phyloP scores from a whole-genome alignment of 345 rosid species.

The Microthlaspi erraticum region DNA sequence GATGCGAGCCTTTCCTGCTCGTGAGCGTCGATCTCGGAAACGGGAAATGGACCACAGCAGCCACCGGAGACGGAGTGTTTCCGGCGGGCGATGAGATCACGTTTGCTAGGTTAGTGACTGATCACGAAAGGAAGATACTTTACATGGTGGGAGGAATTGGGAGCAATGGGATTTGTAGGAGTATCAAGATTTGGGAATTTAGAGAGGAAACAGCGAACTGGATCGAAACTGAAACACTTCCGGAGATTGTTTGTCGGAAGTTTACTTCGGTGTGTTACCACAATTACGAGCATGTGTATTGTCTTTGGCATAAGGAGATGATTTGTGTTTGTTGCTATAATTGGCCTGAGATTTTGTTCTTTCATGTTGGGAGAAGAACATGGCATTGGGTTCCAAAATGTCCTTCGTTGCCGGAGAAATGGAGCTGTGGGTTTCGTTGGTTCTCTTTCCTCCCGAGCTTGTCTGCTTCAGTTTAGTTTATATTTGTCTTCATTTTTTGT shows the following conservation, averaged over 20 bases:
- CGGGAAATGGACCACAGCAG: constrained; percentile 52
- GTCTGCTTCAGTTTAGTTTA: constrained; percentile 55
- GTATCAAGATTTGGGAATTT: constrained; percentile 73
- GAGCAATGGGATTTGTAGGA: constrained; percentile 76
- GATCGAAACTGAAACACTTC: constrained; percentile 67
- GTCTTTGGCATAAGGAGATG: constrained; percentile 85
- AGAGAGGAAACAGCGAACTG: constrained; percentile 48
- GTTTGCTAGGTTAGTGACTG: constrained; percentile 70
- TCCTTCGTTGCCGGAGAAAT: constrained; percentile 83
- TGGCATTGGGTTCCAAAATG: constrained; percentile 95
- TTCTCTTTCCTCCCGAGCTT: constrained; percentile 84
- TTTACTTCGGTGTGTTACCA: constrained; percentile 88
- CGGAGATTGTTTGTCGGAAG: constrained; percentile 78
- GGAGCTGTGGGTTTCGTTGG: constrained; percentile 96
- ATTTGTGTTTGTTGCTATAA: constrained; percentile 87
- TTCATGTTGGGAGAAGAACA: constrained; percentile 62
- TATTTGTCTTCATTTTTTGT: neutral
- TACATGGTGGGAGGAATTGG: constrained; percentile 89
- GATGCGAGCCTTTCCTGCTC: constrained; percentile 68
- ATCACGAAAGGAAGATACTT: constrained; percentile 51
- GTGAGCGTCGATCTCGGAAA: constrained; percentile 54
- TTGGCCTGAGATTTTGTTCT: constrained; percentile 95
- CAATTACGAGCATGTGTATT: constrained; percentile 84
- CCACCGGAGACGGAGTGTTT: constrained; percentile 41
- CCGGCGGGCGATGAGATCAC: constrained; percentile 52